Conservation (phyloP, 495 filamentous ascomycete genomes). For the Penicillium canescens region DNA sequence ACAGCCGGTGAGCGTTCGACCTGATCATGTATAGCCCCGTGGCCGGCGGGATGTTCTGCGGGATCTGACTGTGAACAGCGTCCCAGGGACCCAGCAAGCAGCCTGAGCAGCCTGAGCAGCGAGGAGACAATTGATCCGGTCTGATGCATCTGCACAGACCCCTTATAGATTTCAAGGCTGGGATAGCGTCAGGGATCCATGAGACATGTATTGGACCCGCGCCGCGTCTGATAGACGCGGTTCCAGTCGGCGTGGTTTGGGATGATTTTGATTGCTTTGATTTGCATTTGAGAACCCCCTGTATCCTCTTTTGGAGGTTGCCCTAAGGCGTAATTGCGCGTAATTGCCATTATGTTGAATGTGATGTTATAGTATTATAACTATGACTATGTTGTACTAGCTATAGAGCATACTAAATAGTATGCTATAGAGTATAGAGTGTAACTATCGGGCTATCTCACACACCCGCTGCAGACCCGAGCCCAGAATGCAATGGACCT, state of each 20-base stretch:
- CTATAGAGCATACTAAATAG: not conserved
- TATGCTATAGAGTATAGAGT: not conserved
- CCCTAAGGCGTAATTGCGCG: constrained; percentile 14
- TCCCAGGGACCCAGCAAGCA: constrained; percentile 8
- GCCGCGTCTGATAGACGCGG: constrained; percentile 11
- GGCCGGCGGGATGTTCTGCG: not conserved
- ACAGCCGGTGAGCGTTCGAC: constrained; percentile 23
- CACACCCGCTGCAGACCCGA: not conserved
- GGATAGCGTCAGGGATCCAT: not conserved
- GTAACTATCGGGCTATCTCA: not conserved
- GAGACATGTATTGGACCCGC: constrained; percentile 8
- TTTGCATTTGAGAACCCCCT: constrained; percentile 6
- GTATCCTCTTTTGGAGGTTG: not conserved
- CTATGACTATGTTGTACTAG: too few species aligned
- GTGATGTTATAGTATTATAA: not conserved
- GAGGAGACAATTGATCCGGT: constrained; percentile 1
- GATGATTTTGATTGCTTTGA: constrained; percentile 7
- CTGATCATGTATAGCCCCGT: constrained; percentile 7
- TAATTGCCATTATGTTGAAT: not conserved
- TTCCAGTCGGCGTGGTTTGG: constrained; percentile 11
- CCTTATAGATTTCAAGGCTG: not conserved
- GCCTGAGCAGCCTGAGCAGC: not conserved
- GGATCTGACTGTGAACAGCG: constrained; percentile 13
- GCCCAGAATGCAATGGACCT: constrained; percentile 12
- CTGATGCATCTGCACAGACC: too few species aligned